Percentiles rank a stretch among this genome's conserved stretches.
These are phyloP conservation scores for Neonectria punicea DNA, from an alignment of 2,329 filamentous ascomycete species.

Conservation along the genomic window DNA sequence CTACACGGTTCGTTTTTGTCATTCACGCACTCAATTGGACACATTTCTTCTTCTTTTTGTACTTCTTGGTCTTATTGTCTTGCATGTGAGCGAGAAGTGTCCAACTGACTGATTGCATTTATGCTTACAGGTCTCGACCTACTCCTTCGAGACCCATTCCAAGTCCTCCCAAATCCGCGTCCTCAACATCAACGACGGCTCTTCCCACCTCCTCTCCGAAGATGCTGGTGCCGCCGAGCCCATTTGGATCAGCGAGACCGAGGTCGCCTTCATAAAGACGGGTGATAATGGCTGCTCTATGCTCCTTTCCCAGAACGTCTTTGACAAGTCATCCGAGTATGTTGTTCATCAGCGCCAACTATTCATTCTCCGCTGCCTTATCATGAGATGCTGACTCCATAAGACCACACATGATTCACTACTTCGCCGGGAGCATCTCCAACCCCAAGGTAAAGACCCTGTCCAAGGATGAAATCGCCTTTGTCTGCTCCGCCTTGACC, in stretches of 20 bases:
- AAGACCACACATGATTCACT: constrained; percentile 55
- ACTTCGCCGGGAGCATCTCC: constrained; percentile 64
- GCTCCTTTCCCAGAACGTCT: constrained; percentile 54
- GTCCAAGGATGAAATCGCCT: constrained; percentile 59
- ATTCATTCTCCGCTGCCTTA: neutral
- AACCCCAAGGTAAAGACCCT: constrained; percentile 68
- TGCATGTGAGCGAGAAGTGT: neutral
- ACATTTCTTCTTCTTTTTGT: neutral
- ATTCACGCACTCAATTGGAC: constrained; percentile 27
- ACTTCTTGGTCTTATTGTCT: no score
- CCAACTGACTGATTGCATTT: neutral
- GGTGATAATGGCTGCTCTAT: constrained; percentile 59
- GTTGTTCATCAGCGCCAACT: constrained; percentile 33
- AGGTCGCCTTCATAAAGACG: constrained; percentile 65
- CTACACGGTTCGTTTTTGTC: constrained; percentile 64
- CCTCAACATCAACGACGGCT: constrained; percentile 74
- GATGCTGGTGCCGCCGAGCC: constrained; percentile 75
- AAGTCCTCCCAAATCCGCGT: constrained; percentile 76
- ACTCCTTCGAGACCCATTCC: constrained; percentile 81
- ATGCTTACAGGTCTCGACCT: constrained; percentile 69
- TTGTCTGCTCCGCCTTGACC: constrained; percentile 71
- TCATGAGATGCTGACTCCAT: neutral
- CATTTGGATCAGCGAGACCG: constrained; percentile 78
- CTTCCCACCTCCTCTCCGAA: constrained; percentile 73
- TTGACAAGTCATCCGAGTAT: constrained; percentile 52